phyloP scores from a whole-genome alignment of 768 basidiomycete species.

The Galerina sulciceps region DNA sequence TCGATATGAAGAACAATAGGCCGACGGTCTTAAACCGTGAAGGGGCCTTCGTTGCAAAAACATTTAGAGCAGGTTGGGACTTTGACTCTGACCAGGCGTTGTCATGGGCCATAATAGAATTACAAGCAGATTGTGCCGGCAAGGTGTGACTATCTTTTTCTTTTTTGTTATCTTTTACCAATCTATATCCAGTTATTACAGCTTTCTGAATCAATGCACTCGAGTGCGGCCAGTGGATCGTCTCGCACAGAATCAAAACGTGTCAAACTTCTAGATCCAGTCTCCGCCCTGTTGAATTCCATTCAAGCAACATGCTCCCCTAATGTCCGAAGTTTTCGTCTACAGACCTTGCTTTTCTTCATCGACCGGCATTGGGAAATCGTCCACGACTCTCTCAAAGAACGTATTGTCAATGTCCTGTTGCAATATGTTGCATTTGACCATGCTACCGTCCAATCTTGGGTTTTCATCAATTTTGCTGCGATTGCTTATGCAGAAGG shows the following conservation, averaged over 20 bases:
- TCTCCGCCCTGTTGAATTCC: constrained; percentile 55
- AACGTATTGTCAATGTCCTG: constrained; percentile 57
- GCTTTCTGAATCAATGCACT: constrained; percentile 60
- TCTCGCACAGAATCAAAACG: constrained; percentile 50
- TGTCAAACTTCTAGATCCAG: constrained; percentile 58
- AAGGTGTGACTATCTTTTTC: constrained; percentile 47
- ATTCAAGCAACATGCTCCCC: constrained; percentile 40
- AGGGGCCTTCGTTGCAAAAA: constrained; percentile 59
- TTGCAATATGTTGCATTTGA: constrained; percentile 66
- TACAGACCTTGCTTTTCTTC: constrained; percentile 87
- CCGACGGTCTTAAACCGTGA: constrained; percentile 12
- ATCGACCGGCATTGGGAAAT: constrained; percentile 76
- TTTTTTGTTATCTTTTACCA: constrained; percentile 3
- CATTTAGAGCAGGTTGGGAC: constrained; percentile 75
- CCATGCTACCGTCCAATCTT: constrained; percentile 72
- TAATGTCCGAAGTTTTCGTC: constrained; percentile 46
- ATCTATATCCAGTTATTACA: constrained; percentile 54
- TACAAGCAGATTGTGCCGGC: constrained; percentile 78
- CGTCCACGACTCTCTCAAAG: constrained; percentile 62
- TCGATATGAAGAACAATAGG: constrained; percentile 19
- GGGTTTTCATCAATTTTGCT: constrained; percentile 83
- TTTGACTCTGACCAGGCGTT: constrained; percentile 74
- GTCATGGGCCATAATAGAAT: constrained; percentile 78
- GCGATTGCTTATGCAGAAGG: constrained; percentile 63
- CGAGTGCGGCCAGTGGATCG: constrained; percentile 25